A percentile compares a stretch with the other conserved stretches of the same genome.
Conservation (phyloP, 805 yeast species). For the Limtongia smithiae region DNA sequence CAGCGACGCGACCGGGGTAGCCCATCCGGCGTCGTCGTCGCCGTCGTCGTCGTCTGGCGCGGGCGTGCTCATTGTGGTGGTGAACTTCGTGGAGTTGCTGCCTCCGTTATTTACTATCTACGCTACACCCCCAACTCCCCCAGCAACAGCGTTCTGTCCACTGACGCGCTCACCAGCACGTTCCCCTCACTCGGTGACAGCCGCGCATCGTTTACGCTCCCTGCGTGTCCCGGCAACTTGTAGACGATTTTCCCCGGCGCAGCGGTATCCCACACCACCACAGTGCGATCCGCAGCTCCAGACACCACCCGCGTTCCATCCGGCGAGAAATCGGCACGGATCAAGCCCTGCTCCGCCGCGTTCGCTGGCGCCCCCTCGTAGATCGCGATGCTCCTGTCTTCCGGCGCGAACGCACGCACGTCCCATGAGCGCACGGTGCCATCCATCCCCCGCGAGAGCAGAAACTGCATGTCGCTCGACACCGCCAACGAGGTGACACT, state of each 20-base stretch:
- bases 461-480: conserved; percentile 46
- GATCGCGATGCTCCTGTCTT: conserved; percentile 35
- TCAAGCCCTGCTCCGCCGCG: conserved; percentile 48
- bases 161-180: conserved; percentile 33
- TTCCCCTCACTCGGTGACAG: conserved; percentile 44
- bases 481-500: conserved; percentile 53
- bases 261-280: conserved; percentile 58
- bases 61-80: no score
- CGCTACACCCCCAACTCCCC: conserved; percentile 26
- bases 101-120: no score
- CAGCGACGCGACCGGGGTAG: no score
- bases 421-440: conserved; percentile 57
- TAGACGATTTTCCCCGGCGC: conserved; percentile 47
- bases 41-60: no score
- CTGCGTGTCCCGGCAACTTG: conserved; percentile 58
- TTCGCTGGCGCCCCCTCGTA: conserved; percentile 56
- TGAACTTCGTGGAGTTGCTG: no score
- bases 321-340: conserved; percentile 46
- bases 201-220: conserved; percentile 60
- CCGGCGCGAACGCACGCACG: conserved; percentile 43
- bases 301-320: conserved; percentile 45
- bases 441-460: conserved; percentile 54
- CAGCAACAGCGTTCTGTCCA: conserved; percentile 28
- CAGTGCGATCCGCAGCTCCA: conserved; percentile 61
- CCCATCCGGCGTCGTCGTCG: no score